Conservation (phyloP, 2,329 filamentous ascomycete species). For the Akanthomyces muscarius region DNA sequence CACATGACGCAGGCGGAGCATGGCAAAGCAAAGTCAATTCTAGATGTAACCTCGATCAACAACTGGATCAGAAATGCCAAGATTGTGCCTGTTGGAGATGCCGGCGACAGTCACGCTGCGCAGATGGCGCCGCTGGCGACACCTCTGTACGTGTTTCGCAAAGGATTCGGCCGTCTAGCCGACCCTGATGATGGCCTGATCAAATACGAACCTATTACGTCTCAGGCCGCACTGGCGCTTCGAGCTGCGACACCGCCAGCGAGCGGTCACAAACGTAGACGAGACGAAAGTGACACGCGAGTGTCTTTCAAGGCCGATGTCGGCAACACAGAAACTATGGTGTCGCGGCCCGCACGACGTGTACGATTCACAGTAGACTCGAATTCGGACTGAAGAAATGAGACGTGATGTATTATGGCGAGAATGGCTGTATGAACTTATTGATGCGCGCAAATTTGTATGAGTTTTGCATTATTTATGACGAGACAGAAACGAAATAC, state of each 20-base stretch:
- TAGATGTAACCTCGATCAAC: slow-evolving; percentile 55
- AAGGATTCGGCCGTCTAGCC: slow-evolving; percentile 39
- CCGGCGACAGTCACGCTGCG: slow-evolving; percentile 31
- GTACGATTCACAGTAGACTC: slow-evolving; percentile 11
- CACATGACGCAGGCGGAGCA: slow-evolving; percentile 70
- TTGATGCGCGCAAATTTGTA: background rate
- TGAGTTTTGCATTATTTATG: background rate
- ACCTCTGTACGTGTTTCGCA: slow-evolving; percentile 49
- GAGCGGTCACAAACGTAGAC: background rate
- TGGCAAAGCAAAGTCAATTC: slow-evolving; percentile 49
- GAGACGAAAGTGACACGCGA: background rate
- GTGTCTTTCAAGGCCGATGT: background rate
- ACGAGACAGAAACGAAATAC: too few species aligned
- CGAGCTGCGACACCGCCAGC: background rate
- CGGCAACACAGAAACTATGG: background rate
- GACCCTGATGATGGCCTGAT: slow-evolving; percentile 47
- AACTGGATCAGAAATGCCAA: slow-evolving; percentile 55
- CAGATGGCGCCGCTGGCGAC: slow-evolving; percentile 46
- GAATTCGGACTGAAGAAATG: background rate
- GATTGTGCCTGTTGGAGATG: slow-evolving; percentile 36
- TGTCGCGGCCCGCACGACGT: slow-evolving; percentile 1
- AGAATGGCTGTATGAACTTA: background rate
- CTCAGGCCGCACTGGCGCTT: background rate
- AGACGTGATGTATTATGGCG: background rate
- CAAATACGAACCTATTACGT: slow-evolving; percentile 22